phyloP scores from a whole-genome alignment of 2,329 filamentous ascomycete species.

The Diplocarpon mali region DNA sequence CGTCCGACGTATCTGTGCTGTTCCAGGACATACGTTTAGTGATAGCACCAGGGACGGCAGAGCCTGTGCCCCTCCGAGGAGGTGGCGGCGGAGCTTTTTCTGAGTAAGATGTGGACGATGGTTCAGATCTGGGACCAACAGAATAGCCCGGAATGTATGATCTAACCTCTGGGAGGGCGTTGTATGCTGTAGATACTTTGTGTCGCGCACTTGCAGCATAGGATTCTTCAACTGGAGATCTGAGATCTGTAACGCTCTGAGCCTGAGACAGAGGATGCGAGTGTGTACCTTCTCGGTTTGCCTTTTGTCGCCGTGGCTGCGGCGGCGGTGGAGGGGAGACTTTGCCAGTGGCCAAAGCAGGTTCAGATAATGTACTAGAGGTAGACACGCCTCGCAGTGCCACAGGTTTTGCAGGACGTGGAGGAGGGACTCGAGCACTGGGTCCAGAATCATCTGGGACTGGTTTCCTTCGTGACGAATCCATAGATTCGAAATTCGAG shows the following conservation, averaged over 20 bases:
- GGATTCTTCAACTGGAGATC: conserved; percentile 14
- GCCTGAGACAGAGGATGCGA: conserved; percentile 22
- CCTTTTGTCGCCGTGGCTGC: conserved; percentile 16
- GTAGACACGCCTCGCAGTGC: conserved; percentile 37
- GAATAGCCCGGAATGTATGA: conserved; percentile 22
- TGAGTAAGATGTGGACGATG: conserved; percentile 4
- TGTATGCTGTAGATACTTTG: conserved; percentile 25
- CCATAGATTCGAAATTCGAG: conserved; percentile 17
- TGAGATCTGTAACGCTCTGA: conserved; percentile 20
- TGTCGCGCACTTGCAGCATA: conserved; percentile 24
- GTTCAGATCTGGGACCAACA: conserved; percentile 4
- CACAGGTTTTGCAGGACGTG: conserved; percentile 46
- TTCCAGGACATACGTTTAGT: conserved; percentile 17
- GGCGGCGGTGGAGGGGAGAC: conserved; percentile 28
- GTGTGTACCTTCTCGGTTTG: conserved; percentile 1
- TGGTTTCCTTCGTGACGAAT: conserved; percentile 25
- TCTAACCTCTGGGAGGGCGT: conserved; percentile 25
- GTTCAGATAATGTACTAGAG: conserved; percentile 23
- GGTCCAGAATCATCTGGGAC: conserved; percentile 7
- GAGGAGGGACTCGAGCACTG: conserved; percentile 33
- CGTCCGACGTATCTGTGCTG: conserved; percentile 20
- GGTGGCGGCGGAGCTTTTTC: conserved; percentile 17
- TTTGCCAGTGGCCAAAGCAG: conserved; percentile 32
- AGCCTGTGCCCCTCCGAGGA: conserved; percentile 12
- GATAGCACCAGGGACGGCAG: conserved; percentile 4